Conservation (phyloP, 169 alveolate genomes). For the Sarcocystis neurona region DNA sequence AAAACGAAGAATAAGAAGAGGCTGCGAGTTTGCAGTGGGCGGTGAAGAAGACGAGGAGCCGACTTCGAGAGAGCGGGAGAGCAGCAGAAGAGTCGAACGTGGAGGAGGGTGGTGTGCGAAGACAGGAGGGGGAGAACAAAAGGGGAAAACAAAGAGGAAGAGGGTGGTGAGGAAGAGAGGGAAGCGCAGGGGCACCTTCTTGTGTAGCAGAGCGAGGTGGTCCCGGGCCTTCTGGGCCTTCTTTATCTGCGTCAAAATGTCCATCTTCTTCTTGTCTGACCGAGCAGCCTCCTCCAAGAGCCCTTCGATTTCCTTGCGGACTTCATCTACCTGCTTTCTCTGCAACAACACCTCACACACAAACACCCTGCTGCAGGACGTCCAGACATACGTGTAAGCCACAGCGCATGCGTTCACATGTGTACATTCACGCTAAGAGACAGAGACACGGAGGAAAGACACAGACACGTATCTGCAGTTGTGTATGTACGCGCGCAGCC, state of each 20-base stretch:
- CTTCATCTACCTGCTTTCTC: constrained; percentile 7
- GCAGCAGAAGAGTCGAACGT: neutral
- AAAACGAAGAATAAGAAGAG: neutral
- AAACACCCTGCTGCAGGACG: neutral
- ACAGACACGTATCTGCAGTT: no score
- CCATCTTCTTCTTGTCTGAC: constrained; percentile 10
- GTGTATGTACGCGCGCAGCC: no score
- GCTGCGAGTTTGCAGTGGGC: neutral
- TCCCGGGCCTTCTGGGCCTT: neutral
- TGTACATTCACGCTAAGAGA: neutral
- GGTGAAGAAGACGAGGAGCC: neutral
- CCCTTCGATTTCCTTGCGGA: constrained; percentile 5
- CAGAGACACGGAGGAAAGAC: neutral
- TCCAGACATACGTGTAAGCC: neutral
- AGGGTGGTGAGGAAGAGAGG: no score
- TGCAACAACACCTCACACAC: neutral
- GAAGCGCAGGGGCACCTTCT: neutral
- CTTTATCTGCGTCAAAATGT: neutral
- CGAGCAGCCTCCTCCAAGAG: neutral
- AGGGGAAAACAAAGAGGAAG: neutral
- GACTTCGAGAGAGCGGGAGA: neutral
- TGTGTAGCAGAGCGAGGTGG: neutral
- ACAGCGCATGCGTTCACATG: neutral
- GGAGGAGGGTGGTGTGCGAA: neutral
- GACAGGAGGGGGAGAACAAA: neutral